Conservation (phyloP, 1,284 basidiomycete genomes). For the Volvariella surrecta region DNA sequence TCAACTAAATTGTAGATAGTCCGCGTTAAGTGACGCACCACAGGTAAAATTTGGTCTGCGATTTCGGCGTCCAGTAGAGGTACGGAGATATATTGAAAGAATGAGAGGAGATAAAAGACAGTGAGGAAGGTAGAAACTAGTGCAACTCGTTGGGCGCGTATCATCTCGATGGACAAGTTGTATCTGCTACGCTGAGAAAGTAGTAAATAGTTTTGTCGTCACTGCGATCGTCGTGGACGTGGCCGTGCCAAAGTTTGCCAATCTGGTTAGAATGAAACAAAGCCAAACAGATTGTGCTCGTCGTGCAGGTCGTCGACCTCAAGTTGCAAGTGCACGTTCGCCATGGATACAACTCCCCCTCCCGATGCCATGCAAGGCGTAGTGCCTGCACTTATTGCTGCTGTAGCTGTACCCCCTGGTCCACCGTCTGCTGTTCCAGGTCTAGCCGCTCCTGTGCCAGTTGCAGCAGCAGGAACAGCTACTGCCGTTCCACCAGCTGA, state of each 20-base stretch:
- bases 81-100: constrained; percentile 44
- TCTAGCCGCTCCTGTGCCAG: constrained; percentile 12
- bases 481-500: constrained; percentile 21
- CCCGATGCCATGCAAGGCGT: constrained; percentile 30
- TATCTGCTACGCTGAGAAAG: too few species aligned
- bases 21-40: constrained; percentile 29
- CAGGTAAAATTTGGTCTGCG: constrained; percentile 45
- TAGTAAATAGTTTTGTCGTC: too few species aligned
- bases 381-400: constrained; percentile 16
- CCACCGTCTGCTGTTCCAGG: constrained; percentile 2
- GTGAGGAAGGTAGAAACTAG: constrained; percentile 32
- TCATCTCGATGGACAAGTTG: too few species aligned
- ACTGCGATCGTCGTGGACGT: background rate
- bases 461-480: constrained; percentile 17
- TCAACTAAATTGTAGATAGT: constrained; percentile 2
- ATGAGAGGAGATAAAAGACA: constrained; percentile 44
- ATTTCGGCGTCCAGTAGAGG: constrained; percentile 44
- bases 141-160: constrained; percentile 47
- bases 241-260: background rate
- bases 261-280: background rate
- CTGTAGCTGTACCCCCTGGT: constrained; percentile 7
- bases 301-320: background rate
- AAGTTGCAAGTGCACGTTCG: background rate
- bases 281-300: background rate
- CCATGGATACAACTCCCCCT: constrained; percentile 30